phyloP scores from a whole-genome alignment of 139 green algal genomes.

The Tetradesmus obliquus region DNA sequence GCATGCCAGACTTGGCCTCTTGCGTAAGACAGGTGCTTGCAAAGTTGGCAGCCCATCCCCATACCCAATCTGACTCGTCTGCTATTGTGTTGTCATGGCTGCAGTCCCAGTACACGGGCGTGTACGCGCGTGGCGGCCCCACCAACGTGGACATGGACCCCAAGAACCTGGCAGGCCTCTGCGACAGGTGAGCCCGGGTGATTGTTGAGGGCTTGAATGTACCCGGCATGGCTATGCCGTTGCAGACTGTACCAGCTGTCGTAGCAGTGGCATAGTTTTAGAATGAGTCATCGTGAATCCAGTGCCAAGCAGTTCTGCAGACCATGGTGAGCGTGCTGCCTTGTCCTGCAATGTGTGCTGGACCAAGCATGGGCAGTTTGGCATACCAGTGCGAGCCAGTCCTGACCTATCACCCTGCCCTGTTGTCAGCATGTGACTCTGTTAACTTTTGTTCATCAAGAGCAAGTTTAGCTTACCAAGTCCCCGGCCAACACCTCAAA shows the following conservation, averaged over 20 bases:
- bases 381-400: too few species aligned
- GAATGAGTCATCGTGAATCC: not conserved
- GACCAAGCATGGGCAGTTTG: not conserved
- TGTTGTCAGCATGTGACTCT: too few species aligned
- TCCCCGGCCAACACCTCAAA: too few species aligned
- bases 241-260: not conserved
- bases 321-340: too few species aligned
- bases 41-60: too few species aligned
- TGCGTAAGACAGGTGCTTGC: not conserved
- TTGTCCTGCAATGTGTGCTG: not conserved
- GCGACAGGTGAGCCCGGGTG: constrained; percentile 39
- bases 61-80: not conserved
- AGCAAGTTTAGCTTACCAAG: too few species aligned
- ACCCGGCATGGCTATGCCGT: not conserved
- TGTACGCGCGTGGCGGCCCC: constrained; percentile 75
- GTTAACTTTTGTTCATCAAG: too few species aligned
- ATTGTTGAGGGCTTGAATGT: not conserved
- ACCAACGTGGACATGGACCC: constrained; percentile 60
- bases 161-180: constrained; percentile 53
- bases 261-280: not conserved
- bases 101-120: constrained; percentile 67
- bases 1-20: not conserved
- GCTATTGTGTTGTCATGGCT: not conserved
- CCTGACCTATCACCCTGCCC: too few species aligned
- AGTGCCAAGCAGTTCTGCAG: not conserved